A percentile compares a stretch with the other conserved stretches of the same genome.
These are phyloP conservation scores for Ophiostoma pallidulum DNA, from an alignment of 2,329 filamentous ascomycete species.

Conservation along the genomic window DNA sequence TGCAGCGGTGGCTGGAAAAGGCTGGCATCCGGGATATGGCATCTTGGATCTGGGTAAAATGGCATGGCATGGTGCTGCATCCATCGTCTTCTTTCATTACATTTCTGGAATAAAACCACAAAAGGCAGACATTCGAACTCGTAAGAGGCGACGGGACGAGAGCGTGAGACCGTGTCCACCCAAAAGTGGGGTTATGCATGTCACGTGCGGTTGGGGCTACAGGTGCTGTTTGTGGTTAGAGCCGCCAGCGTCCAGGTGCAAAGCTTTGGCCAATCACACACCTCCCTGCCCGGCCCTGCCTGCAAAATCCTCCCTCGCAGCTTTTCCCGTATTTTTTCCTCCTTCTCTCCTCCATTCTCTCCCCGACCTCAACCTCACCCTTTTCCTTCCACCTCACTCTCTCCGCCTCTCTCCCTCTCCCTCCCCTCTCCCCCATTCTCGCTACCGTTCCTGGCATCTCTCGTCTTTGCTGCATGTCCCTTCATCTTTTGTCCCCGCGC, in stretches of 20 bases:
- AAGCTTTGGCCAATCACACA: conserved; percentile 7
- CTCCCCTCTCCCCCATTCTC: neutral
- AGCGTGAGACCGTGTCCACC: too few species aligned
- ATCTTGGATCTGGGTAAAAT: too few species aligned
- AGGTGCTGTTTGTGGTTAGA: conserved; percentile 5
- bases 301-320: conserved; percentile 9
- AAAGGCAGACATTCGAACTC: too few species aligned
- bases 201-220: conserved; percentile 6
- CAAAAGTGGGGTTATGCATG: neutral
- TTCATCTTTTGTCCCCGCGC: too few species aligned
- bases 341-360: neutral
- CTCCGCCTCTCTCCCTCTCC: neutral
- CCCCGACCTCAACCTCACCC: neutral
- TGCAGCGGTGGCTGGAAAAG: too few species aligned
- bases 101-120: too few species aligned
- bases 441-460: too few species aligned
- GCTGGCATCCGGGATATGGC: neutral
- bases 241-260: conserved; percentile 3
- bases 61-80: too few species aligned
- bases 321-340: neutral
- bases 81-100: too few species aligned
- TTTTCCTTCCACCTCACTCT: neutral
- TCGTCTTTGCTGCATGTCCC: too few species aligned
- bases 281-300: conserved; percentile 1
- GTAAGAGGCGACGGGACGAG: too few species aligned